Base-by-base conservation (phyloP, 2,329 filamentous ascomycete species). In the Curvularia lunata region DNA sequence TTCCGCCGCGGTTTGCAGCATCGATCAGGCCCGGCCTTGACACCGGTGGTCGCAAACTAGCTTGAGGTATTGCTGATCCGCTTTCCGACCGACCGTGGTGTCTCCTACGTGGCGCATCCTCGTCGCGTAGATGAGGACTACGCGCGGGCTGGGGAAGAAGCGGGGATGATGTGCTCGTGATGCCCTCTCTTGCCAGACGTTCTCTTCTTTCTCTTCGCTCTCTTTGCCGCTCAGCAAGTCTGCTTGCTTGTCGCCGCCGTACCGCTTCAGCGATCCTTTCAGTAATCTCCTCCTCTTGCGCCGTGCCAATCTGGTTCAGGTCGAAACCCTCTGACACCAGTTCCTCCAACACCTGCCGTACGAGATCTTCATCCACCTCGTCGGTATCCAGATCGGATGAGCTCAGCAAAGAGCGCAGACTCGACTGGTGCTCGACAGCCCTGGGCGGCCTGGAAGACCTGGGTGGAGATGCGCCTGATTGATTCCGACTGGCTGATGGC, bases 221-320 rank as follows among this genome's bases (percentile, higher is more conserved):
- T 12, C 84, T 81, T n/a, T 81, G 73, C 58, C 85, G 80, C 60
- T 88, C 86, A 42, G 83, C 85, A 70, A 81, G 73, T 59, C 85
- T 80, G 59, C 88, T 86, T 48, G 83, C 85, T 73, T 96, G 91
- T 28, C 91, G 84, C 60, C 91, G 85, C 56, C 91, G 83, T 71
- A 96, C 97, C 1, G 92, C 92, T 69, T 96, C 91, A 1, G 92
- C 93, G 67, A 98, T 97, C 58, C 90, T 88, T 70, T 94, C 90
- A 63, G 91, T 96, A 16, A 98, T 86, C 70, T 96, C 91, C 69
- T 97, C 92, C 72, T 97, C 92, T 69, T 92, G 91, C 48, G 82
- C 86, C 16, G 92, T 83, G 61, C 94, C 92, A 52, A 97, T 87
- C 63, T 93, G 93, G 68, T 95, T 91, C 54, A 97, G 80, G 72